A percentile compares a stretch with the other conserved stretches of the same genome.
Conservation (phyloP, 2,329 filamentous ascomycete species). For the Aspergillus pseudoglaucus region DNA sequence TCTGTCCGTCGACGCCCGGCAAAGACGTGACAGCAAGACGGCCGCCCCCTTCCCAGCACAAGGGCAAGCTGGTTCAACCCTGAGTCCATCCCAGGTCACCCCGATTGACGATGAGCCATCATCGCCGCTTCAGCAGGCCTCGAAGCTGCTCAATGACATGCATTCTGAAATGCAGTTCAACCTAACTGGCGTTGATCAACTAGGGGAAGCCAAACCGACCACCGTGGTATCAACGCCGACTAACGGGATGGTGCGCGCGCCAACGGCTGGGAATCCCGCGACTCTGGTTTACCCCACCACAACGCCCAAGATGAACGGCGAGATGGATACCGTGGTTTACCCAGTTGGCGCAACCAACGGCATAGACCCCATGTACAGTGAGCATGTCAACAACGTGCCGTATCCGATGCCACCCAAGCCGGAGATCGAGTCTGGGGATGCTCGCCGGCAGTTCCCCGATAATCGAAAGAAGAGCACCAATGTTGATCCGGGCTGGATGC, state of each 20-base stretch:
- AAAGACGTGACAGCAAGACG: slow-evolving; percentile 54
- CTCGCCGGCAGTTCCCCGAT: slow-evolving; percentile 43
- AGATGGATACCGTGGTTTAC: slow-evolving; percentile 71
- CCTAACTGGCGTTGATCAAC: slow-evolving; percentile 57
- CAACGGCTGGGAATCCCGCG: slow-evolving; percentile 39
- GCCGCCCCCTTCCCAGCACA: slow-evolving; percentile 37
- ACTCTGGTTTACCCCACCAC: slow-evolving; percentile 37
- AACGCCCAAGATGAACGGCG: slow-evolving; percentile 42
- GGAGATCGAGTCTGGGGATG: slow-evolving; percentile 44
- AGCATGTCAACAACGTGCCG: slow-evolving; percentile 90
- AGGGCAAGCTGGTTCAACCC: slow-evolving; percentile 31
- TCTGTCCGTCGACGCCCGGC: slow-evolving; percentile 58
- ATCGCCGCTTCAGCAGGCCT: slow-evolving; percentile 62
- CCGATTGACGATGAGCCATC: slow-evolving; percentile 56
- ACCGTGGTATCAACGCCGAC: slow-evolving; percentile 52
- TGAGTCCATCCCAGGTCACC: slow-evolving; percentile 42
- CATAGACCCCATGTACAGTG: slow-evolving; percentile 89
- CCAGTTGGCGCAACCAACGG: slow-evolving; percentile 85
- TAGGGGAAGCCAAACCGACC: slow-evolving; percentile 55
- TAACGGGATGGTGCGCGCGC: slow-evolving; percentile 37
- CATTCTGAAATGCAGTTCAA: slow-evolving; percentile 61
- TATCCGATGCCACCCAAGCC: slow-evolving; percentile 67
- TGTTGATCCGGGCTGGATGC: slow-evolving; percentile 59
- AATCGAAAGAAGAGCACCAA: slow-evolving; percentile 56
- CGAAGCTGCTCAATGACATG: slow-evolving; percentile 59